Percentiles rank a stretch among this genome's conserved stretches.
These are phyloP conservation scores for Gastrolobium bilobum DNA, from an alignment of 306 rosid genomes.

Conservation along the genomic window DNA sequence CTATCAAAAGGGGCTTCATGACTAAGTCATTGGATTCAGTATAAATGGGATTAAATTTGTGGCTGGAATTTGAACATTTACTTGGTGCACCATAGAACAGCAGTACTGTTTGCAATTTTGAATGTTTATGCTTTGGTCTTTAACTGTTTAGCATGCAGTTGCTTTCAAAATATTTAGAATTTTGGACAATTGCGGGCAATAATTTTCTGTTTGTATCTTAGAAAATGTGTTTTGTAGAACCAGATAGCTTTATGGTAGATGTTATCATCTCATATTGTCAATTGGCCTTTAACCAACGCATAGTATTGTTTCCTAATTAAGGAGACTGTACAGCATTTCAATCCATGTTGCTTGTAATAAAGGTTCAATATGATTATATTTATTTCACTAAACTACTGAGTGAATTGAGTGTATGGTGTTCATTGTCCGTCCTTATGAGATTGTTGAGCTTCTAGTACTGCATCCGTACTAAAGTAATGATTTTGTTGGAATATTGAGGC, in stretches of 20 bases:
- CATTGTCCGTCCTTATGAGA: slow-evolving; percentile 26
- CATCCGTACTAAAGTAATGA: slow-evolving; percentile 42
- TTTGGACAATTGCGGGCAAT: not conserved
- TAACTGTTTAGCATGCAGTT: not conserved
- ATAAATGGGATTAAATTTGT: not conserved
- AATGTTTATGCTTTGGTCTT: slow-evolving; percentile 8
- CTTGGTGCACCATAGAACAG: not conserved
- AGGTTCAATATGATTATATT: slow-evolving; percentile 31
- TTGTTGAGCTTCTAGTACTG: slow-evolving; percentile 42
- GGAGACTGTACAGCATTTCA: slow-evolving; percentile 17
- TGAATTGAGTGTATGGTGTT: slow-evolving; percentile 32
- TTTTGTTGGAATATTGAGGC: slow-evolving; percentile 63
- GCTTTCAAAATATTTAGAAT: slow-evolving; percentile 26
- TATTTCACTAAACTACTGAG: slow-evolving; percentile 35
- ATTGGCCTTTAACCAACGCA: slow-evolving; percentile 31
- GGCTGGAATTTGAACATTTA: not conserved
- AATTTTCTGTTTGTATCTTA: slow-evolving; percentile 4
- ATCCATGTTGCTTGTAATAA: slow-evolving; percentile 17
- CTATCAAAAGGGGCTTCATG: slow-evolving; percentile 1
- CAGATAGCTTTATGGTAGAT: slow-evolving; percentile 6
- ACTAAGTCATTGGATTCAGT: not conserved
- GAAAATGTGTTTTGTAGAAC: not conserved
- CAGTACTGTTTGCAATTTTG: slow-evolving; percentile 14
- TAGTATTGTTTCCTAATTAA: not conserved
- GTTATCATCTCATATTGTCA: slow-evolving; percentile 36